Percentiles rank a stretch among this genome's conserved stretches.
Evolutionary conservation across 305 asterid species (phyloP).

Genomic region (Plantago coronopus): DNA sequence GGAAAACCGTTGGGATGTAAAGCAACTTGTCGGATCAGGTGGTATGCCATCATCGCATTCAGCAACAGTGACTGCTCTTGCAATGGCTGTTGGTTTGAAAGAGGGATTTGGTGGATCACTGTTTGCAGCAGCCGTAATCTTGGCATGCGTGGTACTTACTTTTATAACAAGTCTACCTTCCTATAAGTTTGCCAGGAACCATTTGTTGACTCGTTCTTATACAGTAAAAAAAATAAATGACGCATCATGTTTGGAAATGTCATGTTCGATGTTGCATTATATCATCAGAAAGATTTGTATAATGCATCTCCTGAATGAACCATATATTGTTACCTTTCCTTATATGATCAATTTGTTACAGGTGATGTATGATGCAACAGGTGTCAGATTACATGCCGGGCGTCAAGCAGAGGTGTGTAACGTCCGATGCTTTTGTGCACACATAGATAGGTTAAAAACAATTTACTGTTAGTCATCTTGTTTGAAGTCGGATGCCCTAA

Average conservation of each 20-base stretch:
- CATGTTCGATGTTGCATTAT: too few relatives aligned
- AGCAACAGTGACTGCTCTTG: conserved; percentile 85
- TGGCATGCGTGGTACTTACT: conserved; percentile 77
- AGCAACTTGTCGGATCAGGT: conserved; percentile 78
- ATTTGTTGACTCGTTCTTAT: too few relatives aligned
- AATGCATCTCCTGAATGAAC: too few relatives aligned
- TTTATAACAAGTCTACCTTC: background rate
- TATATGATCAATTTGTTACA: too few relatives aligned
- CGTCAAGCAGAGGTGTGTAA: conserved; percentile 92
- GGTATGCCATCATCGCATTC: conserved; percentile 99
- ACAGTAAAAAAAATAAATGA: too few relatives aligned
- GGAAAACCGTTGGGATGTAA: conserved; percentile 76
- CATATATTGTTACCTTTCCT: background rate
- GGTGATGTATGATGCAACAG: conserved; percentile 99
- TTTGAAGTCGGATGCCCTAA: too few relatives aligned
- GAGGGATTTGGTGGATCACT: conserved; percentile 81
- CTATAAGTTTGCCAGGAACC: conserved; percentile 11
- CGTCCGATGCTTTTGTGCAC: conserved; percentile 16
- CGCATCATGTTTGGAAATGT: too few relatives aligned
- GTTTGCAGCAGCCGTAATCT: conserved; percentile 64
- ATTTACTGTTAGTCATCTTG: background rate
- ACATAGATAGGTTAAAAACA: background rate
- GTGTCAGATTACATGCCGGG: conserved; percentile 93
- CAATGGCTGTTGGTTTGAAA: conserved; percentile 67
- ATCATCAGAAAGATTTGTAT: too few relatives aligned